Evolutionary conservation across 1,139 yeast genomes (phyloP), one percentile per base, ranked within the genome.

Genomic region (Pneumocystis murina): DNA sequence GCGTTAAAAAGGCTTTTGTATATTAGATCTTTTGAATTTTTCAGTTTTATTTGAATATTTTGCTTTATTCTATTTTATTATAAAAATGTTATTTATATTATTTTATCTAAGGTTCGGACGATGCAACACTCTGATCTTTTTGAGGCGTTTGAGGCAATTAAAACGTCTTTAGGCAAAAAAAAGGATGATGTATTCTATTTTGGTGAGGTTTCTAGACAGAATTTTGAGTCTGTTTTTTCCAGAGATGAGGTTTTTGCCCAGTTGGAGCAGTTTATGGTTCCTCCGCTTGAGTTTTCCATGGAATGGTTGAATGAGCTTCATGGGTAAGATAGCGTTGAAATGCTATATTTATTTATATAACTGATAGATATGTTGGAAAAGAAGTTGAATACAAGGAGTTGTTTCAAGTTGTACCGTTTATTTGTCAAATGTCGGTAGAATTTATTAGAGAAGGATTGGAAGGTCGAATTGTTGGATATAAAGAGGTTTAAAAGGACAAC

Each of bases 401-500:
- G 3, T 76, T 70, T 67, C 67, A 68, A 64, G 68, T 73, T 63
- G 79, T 76, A 61, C 74, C 69, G 65, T 76, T 71, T 70, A 74
- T 72, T 68, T 76, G 75, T 69, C 76, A 81, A 66, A 73, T 80
- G 66, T 72, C 75, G 20, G 71, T 73, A 12, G 68, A 70, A 59
- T 76, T 76, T 68, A 68, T 70, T 40, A 69, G 98, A 70, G 74
- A 78, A 16, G 98, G 98, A 0, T 79, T 94, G 5, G 79, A 80
- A 4, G 97, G 97, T 10, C 71, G 75, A 12, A 84, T 92, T 17
- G 76, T 77, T 0, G 80, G 83, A 0, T 85, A 83, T 68, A 78
- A 80, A 62, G 96, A 91, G 73, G 81, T 81, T 61, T 75, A 83
- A 1, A 77, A 82, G 33, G 68, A 6, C 17, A 14, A 14, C 20